These are phyloP conservation scores for Helenozyma baotianmanensis DNA, from an alignment of 805 yeast species.

Conservation along the genomic window DNA sequence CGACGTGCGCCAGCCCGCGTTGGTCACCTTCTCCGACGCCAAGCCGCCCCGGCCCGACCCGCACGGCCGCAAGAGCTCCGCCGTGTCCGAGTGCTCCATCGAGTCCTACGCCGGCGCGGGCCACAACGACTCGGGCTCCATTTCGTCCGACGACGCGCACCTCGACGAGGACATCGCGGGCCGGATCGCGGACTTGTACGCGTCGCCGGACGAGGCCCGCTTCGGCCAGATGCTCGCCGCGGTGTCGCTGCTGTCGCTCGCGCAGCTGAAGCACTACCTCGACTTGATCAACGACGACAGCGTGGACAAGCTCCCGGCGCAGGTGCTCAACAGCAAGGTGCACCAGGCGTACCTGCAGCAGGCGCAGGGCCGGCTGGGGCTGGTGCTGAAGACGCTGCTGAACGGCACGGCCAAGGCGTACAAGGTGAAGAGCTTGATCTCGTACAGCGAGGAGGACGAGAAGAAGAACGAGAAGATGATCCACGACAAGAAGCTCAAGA, in stretches of 20 bases:
- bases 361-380: conserved; percentile 7
- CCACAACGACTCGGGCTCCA: conserved; percentile 1
- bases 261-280: conserved; percentile 23
- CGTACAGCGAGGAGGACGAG: conserved; percentile 31
- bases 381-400: conserved; percentile 6
- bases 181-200: conserved; percentile 5
- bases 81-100: conserved; percentile 12
- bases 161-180: not conserved
- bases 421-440: conserved; percentile 38
- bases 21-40: conserved; percentile 11
- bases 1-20: conserved; percentile 3
- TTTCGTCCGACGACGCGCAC: not conserved
- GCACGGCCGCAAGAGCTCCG: conserved; percentile 10
- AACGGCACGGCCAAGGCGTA: conserved; percentile 22
- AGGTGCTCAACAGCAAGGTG: conserved; percentile 24
- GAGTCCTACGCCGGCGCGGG: conserved; percentile 11
- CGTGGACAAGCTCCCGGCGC: conserved; percentile 8
- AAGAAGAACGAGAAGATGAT: conserved; percentile 15
- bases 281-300: conserved; percentile 14
- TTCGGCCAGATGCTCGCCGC: conserved; percentile 22
- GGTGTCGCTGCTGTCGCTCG: conserved; percentile 24
- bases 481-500: conserved; percentile 11
- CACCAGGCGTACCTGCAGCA: conserved; percentile 30
- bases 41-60: conserved; percentile 1
- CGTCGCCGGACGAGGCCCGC: conserved; percentile 5